A percentile compares a stretch with the other conserved stretches of the same genome.
These are phyloP conservation scores for Austroboletus novae-zelandiae DNA, from an alignment of 1,284 basidiomycete species.

Conservation along the genomic window DNA sequence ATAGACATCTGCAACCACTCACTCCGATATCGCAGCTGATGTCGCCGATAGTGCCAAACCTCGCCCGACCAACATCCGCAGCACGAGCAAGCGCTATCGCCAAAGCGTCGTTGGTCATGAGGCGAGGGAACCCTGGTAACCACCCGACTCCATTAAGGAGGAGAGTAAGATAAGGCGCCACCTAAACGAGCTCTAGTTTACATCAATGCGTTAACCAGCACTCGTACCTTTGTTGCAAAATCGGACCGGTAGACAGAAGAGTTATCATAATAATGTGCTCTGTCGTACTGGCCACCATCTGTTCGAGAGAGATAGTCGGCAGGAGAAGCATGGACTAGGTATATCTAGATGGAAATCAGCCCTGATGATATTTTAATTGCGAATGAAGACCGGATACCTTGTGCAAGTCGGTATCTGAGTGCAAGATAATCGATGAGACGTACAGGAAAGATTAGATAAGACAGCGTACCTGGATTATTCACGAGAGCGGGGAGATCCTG, in stretches of 20 bases:
- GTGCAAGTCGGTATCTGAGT: slow-evolving; percentile 50
- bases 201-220: neutral
- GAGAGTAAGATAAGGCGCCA: slow-evolving; percentile 82
- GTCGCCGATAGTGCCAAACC: slow-evolving; percentile 76
- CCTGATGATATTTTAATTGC: too few relatives aligned
- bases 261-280: slow-evolving; percentile 68
- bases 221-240: slow-evolving; percentile 64
- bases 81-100: slow-evolving; percentile 50
- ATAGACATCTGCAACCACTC: slow-evolving; percentile 9
- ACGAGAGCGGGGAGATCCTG: slow-evolving; percentile 59
- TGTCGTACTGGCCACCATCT: slow-evolving; percentile 58
- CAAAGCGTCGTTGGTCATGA: slow-evolving; percentile 72
- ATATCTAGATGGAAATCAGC: slow-evolving; percentile 52
- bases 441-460: neutral
- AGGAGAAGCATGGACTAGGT: slow-evolving; percentile 73
- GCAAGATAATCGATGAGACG: neutral
- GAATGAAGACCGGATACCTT: slow-evolving; percentile 36
- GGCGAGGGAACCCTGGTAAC: slow-evolving; percentile 71
- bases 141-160: slow-evolving; percentile 87
- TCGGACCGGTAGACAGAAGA: slow-evolving; percentile 66
- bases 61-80: slow-evolving; percentile 46
- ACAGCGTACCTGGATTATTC: slow-evolving; percentile 42
- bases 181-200: slow-evolving; percentile 36
- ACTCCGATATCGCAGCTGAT: slow-evolving; percentile 85
- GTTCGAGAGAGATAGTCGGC: slow-evolving; percentile 63